Evolutionary conservation across 2,329 filamentous ascomycete species (phyloP).

Genomic region (Furcasterigmium sp.): DNA sequence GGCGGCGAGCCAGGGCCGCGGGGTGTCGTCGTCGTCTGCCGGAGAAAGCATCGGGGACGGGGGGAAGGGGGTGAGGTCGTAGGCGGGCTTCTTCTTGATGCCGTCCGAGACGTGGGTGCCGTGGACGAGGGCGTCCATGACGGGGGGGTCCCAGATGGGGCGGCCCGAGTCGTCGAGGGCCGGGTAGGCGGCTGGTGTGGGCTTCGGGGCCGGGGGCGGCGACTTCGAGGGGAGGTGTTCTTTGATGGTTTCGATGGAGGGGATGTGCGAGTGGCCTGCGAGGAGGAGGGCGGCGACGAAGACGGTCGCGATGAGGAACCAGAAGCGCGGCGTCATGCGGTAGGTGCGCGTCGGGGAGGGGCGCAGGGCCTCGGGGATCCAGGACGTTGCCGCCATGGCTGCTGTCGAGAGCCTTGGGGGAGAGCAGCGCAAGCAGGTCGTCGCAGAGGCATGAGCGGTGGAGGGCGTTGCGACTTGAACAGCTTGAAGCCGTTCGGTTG

Average conservation of each 20-base stretch:
- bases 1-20: constrained; percentile 19
- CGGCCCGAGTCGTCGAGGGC: neutral
- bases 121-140: constrained; percentile 7
- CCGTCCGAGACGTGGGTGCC: constrained; percentile 3
- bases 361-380: neutral
- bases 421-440: too few species aligned
- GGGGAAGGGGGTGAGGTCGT: constrained; percentile 16
- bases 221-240: too few species aligned
- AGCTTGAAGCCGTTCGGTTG: too few species aligned
- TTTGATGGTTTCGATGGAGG: neutral
- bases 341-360: neutral
- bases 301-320: neutral
- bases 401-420: too few species aligned
- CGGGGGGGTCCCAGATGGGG: neutral
- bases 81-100: constrained; percentile 5
- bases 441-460: too few species aligned
- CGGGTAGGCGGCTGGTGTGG: neutral
- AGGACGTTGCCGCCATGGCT: too few species aligned
- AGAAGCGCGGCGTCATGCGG: neutral
- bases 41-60: constrained; percentile 18
- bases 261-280: neutral
- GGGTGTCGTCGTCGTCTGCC: constrained; percentile 2
- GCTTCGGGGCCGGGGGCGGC: too few species aligned
- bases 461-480: too few species aligned
- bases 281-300: neutral